A percentile compares a stretch with the other conserved stretches of the same genome.
Evolutionary conservation across 108 stramenopile genomes (phyloP).

Genomic region (Skeletonema potamos): DNA sequence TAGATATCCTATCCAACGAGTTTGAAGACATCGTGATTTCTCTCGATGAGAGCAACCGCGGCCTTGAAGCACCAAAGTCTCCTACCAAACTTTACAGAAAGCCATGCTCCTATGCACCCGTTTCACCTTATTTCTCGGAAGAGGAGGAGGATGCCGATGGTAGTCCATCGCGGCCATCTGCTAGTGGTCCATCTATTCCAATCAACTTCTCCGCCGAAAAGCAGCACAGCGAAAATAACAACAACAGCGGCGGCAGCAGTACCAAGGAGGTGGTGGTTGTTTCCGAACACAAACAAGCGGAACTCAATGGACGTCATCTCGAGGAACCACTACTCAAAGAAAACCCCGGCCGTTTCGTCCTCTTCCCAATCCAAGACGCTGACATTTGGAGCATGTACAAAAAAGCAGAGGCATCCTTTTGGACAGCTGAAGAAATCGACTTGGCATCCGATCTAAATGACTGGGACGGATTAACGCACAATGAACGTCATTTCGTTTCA

Average conservation of each 20-base stretch:
- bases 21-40: background rate
- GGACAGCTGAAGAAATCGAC: constrained; percentile 99
- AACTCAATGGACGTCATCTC: constrained; percentile 58
- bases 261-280: constrained; percentile 10
- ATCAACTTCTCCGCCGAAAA: background rate
- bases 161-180: background rate
- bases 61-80: background rate
- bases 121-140: background rate
- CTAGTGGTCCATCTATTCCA: background rate
- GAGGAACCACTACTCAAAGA: constrained; percentile 73
- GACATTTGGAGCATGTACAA: constrained; percentile 98
- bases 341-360: constrained; percentile 93
- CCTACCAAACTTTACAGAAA: background rate
- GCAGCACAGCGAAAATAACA: background rate
- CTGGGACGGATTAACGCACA: constrained; percentile 90
- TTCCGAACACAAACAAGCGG: constrained; percentile 70
- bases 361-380: constrained; percentile 98
- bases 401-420: constrained; percentile 99
- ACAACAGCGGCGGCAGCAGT: background rate
- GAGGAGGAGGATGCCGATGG: background rate
- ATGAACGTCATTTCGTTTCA: constrained; percentile 98
- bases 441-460: constrained; percentile 93
- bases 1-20: background rate
- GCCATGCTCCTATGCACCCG: background rate
- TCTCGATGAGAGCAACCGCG: background rate